Conservation (phyloP, 352 stramenopile species). For the Pythium coloratum region DNA sequence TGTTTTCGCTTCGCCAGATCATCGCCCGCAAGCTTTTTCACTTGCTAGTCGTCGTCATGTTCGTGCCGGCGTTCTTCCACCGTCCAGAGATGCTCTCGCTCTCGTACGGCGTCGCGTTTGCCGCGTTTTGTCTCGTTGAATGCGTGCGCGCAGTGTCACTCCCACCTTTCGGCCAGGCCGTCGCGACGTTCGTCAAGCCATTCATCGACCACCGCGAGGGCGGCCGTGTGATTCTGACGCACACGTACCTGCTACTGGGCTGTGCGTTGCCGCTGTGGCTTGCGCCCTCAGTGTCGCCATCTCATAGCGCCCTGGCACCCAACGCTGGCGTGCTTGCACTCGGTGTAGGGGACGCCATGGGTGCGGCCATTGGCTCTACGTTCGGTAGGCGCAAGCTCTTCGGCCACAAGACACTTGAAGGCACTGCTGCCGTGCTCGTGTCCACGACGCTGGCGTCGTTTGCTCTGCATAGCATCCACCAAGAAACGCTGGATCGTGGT, state of each 20-base stretch:
- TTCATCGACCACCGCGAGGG: slow-evolving; percentile 81
- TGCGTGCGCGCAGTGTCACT: slow-evolving; percentile 63
- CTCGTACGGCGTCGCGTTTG: slow-evolving; percentile 78
- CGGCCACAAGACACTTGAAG: slow-evolving; percentile 68
- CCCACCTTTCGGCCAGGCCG: slow-evolving; percentile 46
- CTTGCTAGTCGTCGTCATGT: slow-evolving; percentile 76
- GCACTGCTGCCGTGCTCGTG: slow-evolving; percentile 53
- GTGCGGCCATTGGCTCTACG: slow-evolving; percentile 56
- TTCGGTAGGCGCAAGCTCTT: slow-evolving; percentile 52
- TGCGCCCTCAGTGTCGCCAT: slow-evolving; percentile 13
- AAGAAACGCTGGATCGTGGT: slow-evolving; percentile 19
- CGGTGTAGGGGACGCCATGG: slow-evolving; percentile 79
- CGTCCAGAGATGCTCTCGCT: slow-evolving; percentile 63
- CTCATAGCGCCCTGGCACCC: slow-evolving; percentile 32
- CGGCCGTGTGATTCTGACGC: slow-evolving; percentile 67
- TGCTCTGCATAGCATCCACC: slow-evolving; percentile 46
- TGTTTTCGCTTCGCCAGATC: slow-evolving; percentile 58
- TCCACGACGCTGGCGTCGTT: slow-evolving; percentile 60
- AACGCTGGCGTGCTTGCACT: slow-evolving; percentile 74
- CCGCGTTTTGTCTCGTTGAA: slow-evolving; percentile 68
- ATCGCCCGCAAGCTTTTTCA: slow-evolving; percentile 83
- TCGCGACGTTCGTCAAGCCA: slow-evolving; percentile 61
- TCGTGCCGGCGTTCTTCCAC: slow-evolving; percentile 59
- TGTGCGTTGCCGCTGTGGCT: slow-evolving; percentile 79
- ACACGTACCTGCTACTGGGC: slow-evolving; percentile 77